phyloP scores from a whole-genome alignment of 306 rosid genomes.

The Pyrus pyrifolia region DNA sequence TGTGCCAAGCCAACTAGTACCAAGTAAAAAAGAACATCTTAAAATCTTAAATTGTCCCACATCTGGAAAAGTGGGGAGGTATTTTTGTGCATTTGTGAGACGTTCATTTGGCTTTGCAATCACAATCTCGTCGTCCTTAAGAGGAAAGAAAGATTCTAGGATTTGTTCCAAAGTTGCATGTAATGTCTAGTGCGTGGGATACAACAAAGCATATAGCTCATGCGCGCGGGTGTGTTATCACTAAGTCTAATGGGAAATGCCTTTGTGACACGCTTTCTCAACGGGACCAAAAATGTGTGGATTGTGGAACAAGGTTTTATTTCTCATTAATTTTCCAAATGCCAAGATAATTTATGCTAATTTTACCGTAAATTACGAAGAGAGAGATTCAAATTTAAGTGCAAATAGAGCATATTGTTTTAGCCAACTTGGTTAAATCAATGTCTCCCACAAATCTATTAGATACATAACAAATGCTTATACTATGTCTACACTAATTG shows the following conservation, averaged over 20 bases:
- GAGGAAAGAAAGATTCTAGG: background rate
- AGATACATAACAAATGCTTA: no score
- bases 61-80: background rate
- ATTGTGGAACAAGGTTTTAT: background rate
- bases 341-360: no score
- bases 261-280: background rate
- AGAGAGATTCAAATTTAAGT: no score
- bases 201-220: background rate
- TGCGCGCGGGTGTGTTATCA: background rate
- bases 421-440: no score
- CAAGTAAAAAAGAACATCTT: background rate
- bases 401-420: no score
- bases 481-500: no score
- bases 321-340: background rate
- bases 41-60: background rate
- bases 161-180: constrained; percentile 10
- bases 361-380: no score
- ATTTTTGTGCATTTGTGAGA: background rate
- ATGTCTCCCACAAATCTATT: no score
- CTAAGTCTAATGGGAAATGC: background rate
- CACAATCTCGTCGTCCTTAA: background rate
- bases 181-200: background rate
- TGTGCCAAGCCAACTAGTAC: background rate
- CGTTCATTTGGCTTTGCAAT: background rate
- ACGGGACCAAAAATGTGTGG: background rate